Evolutionary conservation across 805 yeast species (phyloP), one percentile per base, ranked within the genome.

Genomic region (Barnettozyma populi): DNA sequence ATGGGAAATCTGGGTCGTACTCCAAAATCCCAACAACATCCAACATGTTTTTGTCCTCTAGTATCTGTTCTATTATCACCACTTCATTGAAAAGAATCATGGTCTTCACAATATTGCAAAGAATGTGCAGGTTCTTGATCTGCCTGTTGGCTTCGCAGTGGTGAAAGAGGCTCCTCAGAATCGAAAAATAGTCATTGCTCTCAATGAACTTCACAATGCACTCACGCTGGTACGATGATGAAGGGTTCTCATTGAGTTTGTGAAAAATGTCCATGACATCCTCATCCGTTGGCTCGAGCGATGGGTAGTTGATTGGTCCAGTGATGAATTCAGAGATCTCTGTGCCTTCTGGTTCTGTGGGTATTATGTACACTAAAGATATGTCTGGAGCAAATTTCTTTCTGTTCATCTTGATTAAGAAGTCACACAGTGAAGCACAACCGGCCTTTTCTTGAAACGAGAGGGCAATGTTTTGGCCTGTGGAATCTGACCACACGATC

Each of bases 361-460:
- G 70, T 39, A 73, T 69, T 11, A 86, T 82, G n/a, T 90, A 82
- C 19, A 86, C 84, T 14, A 89, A 67, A 9, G 92, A 80, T 11
- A 90, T 86, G 41, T 75, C 75, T 76, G 85, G 62, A 78, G 86
- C 45, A 73, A 57, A 38, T 70, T 74, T 46, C 2, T 53, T 42
- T 54, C 77, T 79, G 59, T 86, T 92, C 2, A 81, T 82, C 46
- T 74, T 74, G 18, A 86, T 76, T 23, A 90, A 74, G 60, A 89
- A 90, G 43, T 87, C 92, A 62, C 96, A 89, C 39, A 90, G 60
- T 7, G 81, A 78, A 11, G 86, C 78, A 65, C 99, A 92, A 0
- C 97, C 98, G 41, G 84, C 85, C 32, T 87, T 81, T 58, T 90
- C 97, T 64, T 92, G 97, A 64, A 92, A 92, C 41, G 95, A 85